Evolutionary conservation across 2,329 filamentous ascomycete genomes (phyloP), one percentile per base, ranked within the genome.

Genomic region (Torrubiellomyces zombiae): DNA sequence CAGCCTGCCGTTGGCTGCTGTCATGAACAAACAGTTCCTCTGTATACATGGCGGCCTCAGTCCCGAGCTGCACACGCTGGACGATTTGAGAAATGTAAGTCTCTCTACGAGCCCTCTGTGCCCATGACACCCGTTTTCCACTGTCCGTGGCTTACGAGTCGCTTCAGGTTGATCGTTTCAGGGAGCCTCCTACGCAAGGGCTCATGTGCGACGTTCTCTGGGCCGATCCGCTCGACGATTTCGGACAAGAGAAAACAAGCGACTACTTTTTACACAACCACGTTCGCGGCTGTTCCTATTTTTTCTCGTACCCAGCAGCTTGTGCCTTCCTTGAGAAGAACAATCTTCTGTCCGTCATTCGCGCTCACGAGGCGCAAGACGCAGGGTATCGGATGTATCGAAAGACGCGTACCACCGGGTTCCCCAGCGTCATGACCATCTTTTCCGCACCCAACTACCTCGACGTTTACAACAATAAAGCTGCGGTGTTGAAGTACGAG

Each of bases 21-120:
- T 98, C 38, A 98, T 98, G 89, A 98, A 98, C 69, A 98, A 98
- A 64, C 89, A 98, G 53, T 98, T 98, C 55, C 60, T 98, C 38
- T 98, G 89, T 51, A 95, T 98, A 41, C 89, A 98, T 50, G 89
- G 89, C 44, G 89, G 89, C 34, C 60, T 98, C 39, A 94, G 85
- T 50, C 89, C 89, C 6, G 89, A 98, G 54, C 60, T 98, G 33
- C 86, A 95, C 52, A 94, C 86, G 4, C 63, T 98, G 27, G 89
- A 98, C 39, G 89, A 98, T 43, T 57, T 98, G 39, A 83, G 86
- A 62, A 78, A 63, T 47, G 81, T 89, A 56, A 38, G 78, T 39
- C 11, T n/a, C n/a, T n/a, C n/a, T n/a, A n/a, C n/a, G n/a, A n/a
- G n/a, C n/a, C n/a, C n/a, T 15, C 20, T 19, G 18, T 20, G n/a